Conservation (phyloP, 2,329 filamentous ascomycete genomes). For the Beauveria bassiana region DNA sequence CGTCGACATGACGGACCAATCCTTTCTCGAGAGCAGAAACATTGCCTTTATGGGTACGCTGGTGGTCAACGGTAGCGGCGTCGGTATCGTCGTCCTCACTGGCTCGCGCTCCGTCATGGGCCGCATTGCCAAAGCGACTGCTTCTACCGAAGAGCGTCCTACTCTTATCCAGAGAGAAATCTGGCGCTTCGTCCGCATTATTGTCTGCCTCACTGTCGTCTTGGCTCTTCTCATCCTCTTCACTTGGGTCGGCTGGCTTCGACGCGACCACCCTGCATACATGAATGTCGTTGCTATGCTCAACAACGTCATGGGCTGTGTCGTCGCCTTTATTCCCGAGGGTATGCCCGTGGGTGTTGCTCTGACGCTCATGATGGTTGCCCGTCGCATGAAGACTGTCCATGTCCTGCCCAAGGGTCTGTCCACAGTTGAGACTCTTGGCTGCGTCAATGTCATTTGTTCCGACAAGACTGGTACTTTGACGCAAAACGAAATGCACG, state of each 20-base stretch:
- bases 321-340: constrained; percentile 33
- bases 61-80: constrained; percentile 32
- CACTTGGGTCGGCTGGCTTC: constrained; percentile 36
- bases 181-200: constrained; percentile 35
- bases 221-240: constrained; percentile 35
- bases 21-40: constrained; percentile 35
- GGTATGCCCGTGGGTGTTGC: constrained; percentile 33
- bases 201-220: constrained; percentile 30
- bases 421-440: constrained; percentile 34
- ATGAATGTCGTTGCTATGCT: constrained; percentile 37
- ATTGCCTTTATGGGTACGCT: constrained; percentile 36
- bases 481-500: constrained; percentile 38
- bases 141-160: constrained; percentile 27
- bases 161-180: constrained; percentile 36
- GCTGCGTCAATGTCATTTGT: constrained; percentile 36
- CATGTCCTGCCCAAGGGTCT: constrained; percentile 35
- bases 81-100: constrained; percentile 33
- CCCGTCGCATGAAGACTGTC: constrained; percentile 33
- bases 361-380: constrained; percentile 34
- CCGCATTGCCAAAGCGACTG: constrained; percentile 30
- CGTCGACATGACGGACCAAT: constrained; percentile 30
- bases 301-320: constrained; percentile 37
- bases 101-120: constrained; percentile 34
- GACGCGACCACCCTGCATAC: constrained; percentile 27
- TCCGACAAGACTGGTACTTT: constrained; percentile 36